Evolutionary conservation across 108 stramenopile genomes (phyloP).

Genomic region (Nitzschia inconspicua): DNA sequence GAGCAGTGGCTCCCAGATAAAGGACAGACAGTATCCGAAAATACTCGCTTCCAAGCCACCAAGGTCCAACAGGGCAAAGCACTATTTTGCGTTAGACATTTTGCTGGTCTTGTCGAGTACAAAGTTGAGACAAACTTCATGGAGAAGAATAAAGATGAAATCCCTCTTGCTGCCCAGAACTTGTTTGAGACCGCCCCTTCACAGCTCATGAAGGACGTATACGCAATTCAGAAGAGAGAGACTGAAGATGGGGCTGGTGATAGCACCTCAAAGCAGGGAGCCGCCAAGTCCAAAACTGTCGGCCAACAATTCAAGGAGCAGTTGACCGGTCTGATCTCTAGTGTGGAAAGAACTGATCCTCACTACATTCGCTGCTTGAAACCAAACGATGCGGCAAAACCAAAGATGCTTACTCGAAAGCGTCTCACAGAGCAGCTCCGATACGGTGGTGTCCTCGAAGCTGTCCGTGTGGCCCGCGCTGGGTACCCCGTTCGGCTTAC

Average conservation of each 20-base stretch:
- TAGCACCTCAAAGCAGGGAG: slow-evolving; percentile 28
- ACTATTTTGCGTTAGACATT: slow-evolving; percentile 88
- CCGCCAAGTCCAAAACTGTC: slow-evolving; percentile 75
- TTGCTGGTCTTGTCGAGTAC: slow-evolving; percentile 95
- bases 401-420: slow-evolving; percentile 74
- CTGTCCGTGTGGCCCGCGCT: slow-evolving; percentile 97
- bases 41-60: slow-evolving; percentile 75
- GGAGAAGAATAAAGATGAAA: slow-evolving; percentile 97
- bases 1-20: slow-evolving; percentile 74
- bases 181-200: slow-evolving; percentile 83
- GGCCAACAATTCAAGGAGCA: slow-evolving; percentile 95
- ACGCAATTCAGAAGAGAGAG: slow-evolving; percentile 55
- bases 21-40: slow-evolving; percentile 71
- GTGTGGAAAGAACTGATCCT: slow-evolving; percentile 94
- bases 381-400: slow-evolving; percentile 91
- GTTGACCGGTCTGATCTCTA: slow-evolving; percentile 80
- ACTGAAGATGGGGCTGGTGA: slow-evolving; percentile 35
- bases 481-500: slow-evolving; percentile 97
- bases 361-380: slow-evolving; percentile 99
- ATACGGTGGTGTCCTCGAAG: slow-evolving; percentile 98
- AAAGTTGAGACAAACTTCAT: slow-evolving; percentile 91
- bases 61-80: slow-evolving; percentile 72
- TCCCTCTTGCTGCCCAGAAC: slow-evolving; percentile 85
- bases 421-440: slow-evolving; percentile 94
- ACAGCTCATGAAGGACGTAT: slow-evolving; percentile 76